Percentiles rank a stretch among this genome's conserved stretches.
phyloP scores from a whole-genome alignment of 495 filamentous ascomycete species.

The Aspergillus kassunensis region DNA sequence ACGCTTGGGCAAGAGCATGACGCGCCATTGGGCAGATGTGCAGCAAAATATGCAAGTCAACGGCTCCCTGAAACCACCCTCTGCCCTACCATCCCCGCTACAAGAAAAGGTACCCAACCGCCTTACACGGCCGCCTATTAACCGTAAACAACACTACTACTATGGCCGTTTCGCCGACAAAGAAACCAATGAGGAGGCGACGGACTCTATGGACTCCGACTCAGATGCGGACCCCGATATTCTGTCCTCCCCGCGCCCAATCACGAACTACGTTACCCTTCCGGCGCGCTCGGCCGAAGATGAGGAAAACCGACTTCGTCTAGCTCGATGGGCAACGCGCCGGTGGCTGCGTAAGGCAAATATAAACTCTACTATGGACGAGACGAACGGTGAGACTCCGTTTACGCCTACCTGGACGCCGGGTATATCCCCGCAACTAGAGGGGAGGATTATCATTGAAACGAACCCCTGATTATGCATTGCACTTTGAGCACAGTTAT shows the following conservation, averaged over 20 bases:
- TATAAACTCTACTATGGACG: slow-evolving; percentile 38
- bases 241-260: slow-evolving; percentile 30
- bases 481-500: background rate
- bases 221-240: slow-evolving; percentile 44
- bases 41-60: slow-evolving; percentile 49
- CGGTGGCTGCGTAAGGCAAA: slow-evolving; percentile 75
- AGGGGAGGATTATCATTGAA: slow-evolving; percentile 64
- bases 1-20: slow-evolving; percentile 55
- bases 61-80: slow-evolving; percentile 36
- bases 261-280: slow-evolving; percentile 39
- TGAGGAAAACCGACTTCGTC: slow-evolving; percentile 35
- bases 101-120: slow-evolving; percentile 23
- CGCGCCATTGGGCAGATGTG: slow-evolving; percentile 59
- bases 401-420: slow-evolving; percentile 72
- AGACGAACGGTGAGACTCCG: slow-evolving; percentile 44
- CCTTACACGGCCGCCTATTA: slow-evolving; percentile 20
- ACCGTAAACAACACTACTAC: slow-evolving; percentile 32
- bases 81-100: slow-evolving; percentile 21
- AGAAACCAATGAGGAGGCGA: slow-evolving; percentile 12
- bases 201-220: slow-evolving; percentile 41
- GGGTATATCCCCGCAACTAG: slow-evolving; percentile 68
- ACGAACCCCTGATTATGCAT: background rate
- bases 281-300: slow-evolving; percentile 36
- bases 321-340: slow-evolving; percentile 57
- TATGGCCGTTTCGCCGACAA: slow-evolving; percentile 41